phyloP scores from a whole-genome alignment of 2,329 filamentous ascomycete genomes.

The Emergomyces orientalis region DNA sequence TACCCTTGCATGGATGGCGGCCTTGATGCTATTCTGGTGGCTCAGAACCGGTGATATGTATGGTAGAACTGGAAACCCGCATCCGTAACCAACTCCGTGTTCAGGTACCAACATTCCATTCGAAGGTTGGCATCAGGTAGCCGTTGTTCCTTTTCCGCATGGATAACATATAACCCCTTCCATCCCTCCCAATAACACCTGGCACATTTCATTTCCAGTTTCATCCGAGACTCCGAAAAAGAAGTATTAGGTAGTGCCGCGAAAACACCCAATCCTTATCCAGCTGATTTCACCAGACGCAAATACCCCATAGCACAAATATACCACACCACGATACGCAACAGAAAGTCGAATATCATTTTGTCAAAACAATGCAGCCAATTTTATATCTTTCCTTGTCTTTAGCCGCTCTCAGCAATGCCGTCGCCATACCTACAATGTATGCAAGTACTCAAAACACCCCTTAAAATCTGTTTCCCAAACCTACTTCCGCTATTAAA shows the following conservation, averaged over 20 bases:
- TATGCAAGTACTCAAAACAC: background rate
- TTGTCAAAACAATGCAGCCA: background rate
- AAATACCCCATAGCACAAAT: background rate
- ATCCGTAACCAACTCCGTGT: too few relatives aligned
- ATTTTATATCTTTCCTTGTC: background rate
- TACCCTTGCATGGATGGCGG: too few relatives aligned
- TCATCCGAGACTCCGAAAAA: background rate
- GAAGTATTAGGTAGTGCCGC: background rate
- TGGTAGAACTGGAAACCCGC: too few relatives aligned
- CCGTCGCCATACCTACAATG: background rate
- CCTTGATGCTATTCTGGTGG: too few relatives aligned
- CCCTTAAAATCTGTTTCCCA: background rate
- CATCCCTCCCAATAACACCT: background rate
- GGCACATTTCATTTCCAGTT: background rate
- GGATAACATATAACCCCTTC: background rate
- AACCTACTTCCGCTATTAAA: too few relatives aligned
- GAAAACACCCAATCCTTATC: background rate
- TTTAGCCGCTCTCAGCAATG: background rate
- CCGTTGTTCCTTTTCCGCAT: background rate
- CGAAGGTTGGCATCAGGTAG: too few relatives aligned
- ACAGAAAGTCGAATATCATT: background rate
- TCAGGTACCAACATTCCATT: too few relatives aligned
- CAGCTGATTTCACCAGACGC: background rate
- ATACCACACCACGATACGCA: background rate
- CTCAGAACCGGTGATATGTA: too few relatives aligned